phyloP scores from a whole-genome alignment of 768 basidiomycete genomes.

The Tricholoma hemisulphureum region DNA sequence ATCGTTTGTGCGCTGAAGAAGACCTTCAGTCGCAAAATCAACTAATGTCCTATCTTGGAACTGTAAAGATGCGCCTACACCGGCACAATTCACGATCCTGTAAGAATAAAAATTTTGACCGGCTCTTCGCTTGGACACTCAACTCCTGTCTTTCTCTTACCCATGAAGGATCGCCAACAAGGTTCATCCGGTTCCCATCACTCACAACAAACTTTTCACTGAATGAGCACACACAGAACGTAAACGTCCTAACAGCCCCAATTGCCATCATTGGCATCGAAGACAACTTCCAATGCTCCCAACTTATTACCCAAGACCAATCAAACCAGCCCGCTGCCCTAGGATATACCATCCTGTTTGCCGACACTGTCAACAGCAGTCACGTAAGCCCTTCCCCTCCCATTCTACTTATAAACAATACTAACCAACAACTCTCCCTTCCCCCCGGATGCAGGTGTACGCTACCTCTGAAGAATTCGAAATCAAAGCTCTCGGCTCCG shows the following conservation, averaged over 20 bases:
- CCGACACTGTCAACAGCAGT: conserved; percentile 47
- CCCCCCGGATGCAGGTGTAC: conserved; percentile 43
- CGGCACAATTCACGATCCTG: conserved; percentile 49
- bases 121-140: not conserved
- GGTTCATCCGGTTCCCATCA: too few species aligned
- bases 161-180: conserved; percentile 42
- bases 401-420: not conserved
- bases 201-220: too few species aligned
- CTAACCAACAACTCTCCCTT: not conserved
- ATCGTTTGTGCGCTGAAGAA: not conserved
- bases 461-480: conserved; percentile 56
- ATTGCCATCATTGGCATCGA: conserved; percentile 49
- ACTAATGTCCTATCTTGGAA: conserved; percentile 60
- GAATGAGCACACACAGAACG: conserved; percentile 23
- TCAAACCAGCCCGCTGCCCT: conserved; percentile 38
- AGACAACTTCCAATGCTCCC: conserved; percentile 59
- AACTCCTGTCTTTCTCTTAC: conserved; percentile 8
- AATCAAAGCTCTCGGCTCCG: conserved; percentile 31
- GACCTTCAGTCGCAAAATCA: conserved; percentile 50
- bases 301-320: conserved; percentile 46
- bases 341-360: conserved; percentile 52
- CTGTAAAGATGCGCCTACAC: conserved; percentile 40
- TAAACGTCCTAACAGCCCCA: conserved; percentile 37
- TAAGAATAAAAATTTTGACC: conserved; percentile 38
- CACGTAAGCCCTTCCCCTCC: conserved; percentile 42